Evolutionary conservation across 2,329 filamentous ascomycete genomes (phyloP).

Genomic region (Trichophyton simii): DNA sequence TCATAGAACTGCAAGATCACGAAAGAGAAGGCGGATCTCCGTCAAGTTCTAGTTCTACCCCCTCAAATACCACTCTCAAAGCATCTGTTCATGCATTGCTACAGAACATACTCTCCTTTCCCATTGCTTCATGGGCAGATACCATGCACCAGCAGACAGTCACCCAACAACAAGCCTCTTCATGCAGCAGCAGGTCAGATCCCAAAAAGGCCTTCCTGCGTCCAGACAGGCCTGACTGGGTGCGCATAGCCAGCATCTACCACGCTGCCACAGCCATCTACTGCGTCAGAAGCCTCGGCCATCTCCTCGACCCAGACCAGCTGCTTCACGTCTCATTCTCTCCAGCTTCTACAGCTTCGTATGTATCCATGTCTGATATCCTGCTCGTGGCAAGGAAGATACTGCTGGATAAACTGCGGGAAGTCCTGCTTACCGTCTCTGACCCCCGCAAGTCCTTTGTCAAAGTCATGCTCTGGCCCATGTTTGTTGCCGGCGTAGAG

Average conservation of each 20-base stretch:
- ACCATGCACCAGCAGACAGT: slow-evolving; percentile 5
- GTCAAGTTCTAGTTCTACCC: no score
- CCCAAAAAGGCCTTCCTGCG: slow-evolving; percentile 8
- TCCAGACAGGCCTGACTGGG: slow-evolving; percentile 11
- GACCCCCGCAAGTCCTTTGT: slow-evolving; percentile 6
- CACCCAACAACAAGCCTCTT: not conserved
- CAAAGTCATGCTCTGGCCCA: slow-evolving; percentile 13
- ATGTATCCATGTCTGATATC: slow-evolving; percentile 10
- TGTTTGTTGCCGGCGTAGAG: slow-evolving; percentile 13
- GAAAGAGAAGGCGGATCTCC: not conserved
- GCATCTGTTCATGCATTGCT: slow-evolving; percentile 2
- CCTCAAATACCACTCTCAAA: not conserved
- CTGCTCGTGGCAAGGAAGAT: slow-evolving; percentile 10
- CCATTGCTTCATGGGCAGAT: slow-evolving; percentile 9
- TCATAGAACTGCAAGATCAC: not conserved
- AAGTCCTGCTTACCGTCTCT: slow-evolving; percentile 1
- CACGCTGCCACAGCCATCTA: slow-evolving; percentile 12
- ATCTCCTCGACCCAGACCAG: slow-evolving; percentile 9
- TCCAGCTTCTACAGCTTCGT: slow-evolving; percentile 3
- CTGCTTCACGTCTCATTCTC: slow-evolving; percentile 5
- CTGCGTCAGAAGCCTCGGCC: slow-evolving; percentile 9
- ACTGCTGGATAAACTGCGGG: slow-evolving; percentile 7
- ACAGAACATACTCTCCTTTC: slow-evolving; percentile 12
- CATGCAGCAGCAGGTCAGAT: not conserved
- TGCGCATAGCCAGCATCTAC: slow-evolving; percentile 11